Conservation (phyloP, 805 yeast genomes). For the Wickerhamomyces subpelliculosus region DNA sequence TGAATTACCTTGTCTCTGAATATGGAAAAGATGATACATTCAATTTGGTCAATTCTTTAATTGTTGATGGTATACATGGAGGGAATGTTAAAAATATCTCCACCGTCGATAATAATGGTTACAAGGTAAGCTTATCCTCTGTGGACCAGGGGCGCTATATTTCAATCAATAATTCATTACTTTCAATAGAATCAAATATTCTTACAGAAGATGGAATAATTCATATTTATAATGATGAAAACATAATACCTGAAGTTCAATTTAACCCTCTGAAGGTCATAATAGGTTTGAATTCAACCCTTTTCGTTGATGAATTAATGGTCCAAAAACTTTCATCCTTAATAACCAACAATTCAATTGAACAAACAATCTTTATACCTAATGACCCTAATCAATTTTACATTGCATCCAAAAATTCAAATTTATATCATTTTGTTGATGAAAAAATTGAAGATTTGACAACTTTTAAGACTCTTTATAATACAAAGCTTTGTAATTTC, state of each 20-base stretch:
- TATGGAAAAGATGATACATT: slow-evolving; percentile 25
- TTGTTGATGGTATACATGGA: slow-evolving; percentile 38
- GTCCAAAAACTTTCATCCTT: slow-evolving; percentile 50
- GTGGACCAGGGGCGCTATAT: slow-evolving; percentile 27
- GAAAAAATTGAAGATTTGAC: slow-evolving; percentile 31
- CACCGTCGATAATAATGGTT: slow-evolving; percentile 21
- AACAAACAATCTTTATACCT: slow-evolving; percentile 60
- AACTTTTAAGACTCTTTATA: slow-evolving; percentile 28
- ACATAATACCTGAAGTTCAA: slow-evolving; percentile 19
- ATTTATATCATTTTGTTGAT: slow-evolving; percentile 61
- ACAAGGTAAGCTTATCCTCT: slow-evolving; percentile 16
- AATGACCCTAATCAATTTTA: slow-evolving; percentile 23
- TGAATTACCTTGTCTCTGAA: slow-evolving; percentile 32
- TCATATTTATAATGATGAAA: slow-evolving; percentile 36
- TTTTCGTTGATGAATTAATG: slow-evolving; percentile 63
- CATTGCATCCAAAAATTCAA: slow-evolving; percentile 24
- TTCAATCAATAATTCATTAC: slow-evolving; percentile 25
- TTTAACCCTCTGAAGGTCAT: slow-evolving; percentile 54
- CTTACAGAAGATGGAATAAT: slow-evolving; percentile 41
- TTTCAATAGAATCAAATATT: slow-evolving; percentile 32
- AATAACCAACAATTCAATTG: slow-evolving; percentile 43
- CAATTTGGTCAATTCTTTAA: slow-evolving; percentile 23
- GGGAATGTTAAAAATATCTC: slow-evolving; percentile 27
- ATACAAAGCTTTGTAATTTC: slow-evolving; percentile 47
- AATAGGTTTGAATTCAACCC: slow-evolving; percentile 50